A percentile compares a stretch with the other conserved stretches of the same genome.
phyloP scores from a whole-genome alignment of 1,284 basidiomycete species.

The Boletus semigastroideus region DNA sequence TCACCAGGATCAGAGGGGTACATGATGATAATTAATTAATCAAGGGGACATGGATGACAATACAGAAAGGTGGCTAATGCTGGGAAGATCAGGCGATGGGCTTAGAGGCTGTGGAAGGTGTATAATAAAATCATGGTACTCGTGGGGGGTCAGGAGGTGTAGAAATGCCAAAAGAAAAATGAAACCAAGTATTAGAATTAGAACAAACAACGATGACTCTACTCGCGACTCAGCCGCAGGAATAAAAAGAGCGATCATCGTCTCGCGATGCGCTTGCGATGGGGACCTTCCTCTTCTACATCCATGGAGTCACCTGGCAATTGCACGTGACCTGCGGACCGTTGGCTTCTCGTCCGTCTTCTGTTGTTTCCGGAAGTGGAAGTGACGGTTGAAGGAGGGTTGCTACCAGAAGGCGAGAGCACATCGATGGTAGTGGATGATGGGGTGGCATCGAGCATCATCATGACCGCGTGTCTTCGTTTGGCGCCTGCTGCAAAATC shows the following conservation, averaged over 20 bases:
- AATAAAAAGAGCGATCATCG: slow-evolving; percentile 26
- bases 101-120: slow-evolving; percentile 9
- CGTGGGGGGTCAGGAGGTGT: background rate
- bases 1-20: slow-evolving; percentile 8
- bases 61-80: slow-evolving; percentile 14
- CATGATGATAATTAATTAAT: slow-evolving; percentile 21
- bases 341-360: slow-evolving; percentile 46
- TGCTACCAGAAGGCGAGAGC: slow-evolving; percentile 23
- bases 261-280: slow-evolving; percentile 56
- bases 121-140: slow-evolving; percentile 18
- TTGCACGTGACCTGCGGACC: slow-evolving; percentile 35
- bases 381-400: slow-evolving; percentile 12
- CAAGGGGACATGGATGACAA: slow-evolving; percentile 7
- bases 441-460: slow-evolving; percentile 53
- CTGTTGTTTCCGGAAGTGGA: slow-evolving; percentile 29
- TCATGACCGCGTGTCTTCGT: slow-evolving; percentile 60
- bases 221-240: background rate
- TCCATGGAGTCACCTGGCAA: slow-evolving; percentile 54
- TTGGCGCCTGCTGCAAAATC: slow-evolving; percentile 43
- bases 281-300: slow-evolving; percentile 56
- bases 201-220: slow-evolving; percentile 13
- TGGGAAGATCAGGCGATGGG: slow-evolving; percentile 4
- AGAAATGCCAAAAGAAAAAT: slow-evolving; percentile 4
- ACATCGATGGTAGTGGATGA: slow-evolving; percentile 28
- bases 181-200: slow-evolving; percentile 6